phyloP scores from a whole-genome alignment of 2,329 filamentous ascomycete genomes.

The Furcasterigmium sp. region DNA sequence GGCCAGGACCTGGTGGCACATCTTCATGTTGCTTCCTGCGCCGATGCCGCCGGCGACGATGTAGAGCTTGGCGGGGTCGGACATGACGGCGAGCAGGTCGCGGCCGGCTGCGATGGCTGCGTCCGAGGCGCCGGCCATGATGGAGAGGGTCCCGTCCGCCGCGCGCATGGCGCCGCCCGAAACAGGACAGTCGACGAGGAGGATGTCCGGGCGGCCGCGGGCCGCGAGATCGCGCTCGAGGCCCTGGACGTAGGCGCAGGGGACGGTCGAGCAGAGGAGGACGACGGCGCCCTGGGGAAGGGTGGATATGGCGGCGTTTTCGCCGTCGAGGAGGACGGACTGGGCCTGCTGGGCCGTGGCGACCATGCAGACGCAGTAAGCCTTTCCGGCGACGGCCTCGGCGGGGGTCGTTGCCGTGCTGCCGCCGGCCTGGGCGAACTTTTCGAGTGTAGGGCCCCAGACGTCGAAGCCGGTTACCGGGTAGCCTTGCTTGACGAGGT shows the following conservation, averaged over 20 bases:
- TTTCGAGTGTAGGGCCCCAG: constrained; percentile 20
- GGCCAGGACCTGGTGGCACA: constrained; percentile 57
- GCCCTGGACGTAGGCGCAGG: constrained; percentile 19
- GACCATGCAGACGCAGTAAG: constrained; percentile 69
- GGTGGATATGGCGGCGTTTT: constrained; percentile 37
- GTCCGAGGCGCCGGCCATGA: constrained; percentile 61
- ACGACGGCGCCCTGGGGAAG: constrained; percentile 3
- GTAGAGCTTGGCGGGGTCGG: constrained; percentile 39
- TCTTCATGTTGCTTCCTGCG: constrained; percentile 55
- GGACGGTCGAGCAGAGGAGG: constrained; percentile 28
- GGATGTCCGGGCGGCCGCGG: constrained; percentile 13
- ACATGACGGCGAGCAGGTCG: constrained; percentile 23
- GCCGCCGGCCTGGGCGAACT: constrained; percentile 18
- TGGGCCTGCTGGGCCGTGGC: constrained; percentile 67
- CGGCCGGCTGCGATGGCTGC: constrained; percentile 16
- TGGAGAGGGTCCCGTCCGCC: constrained; percentile 60
- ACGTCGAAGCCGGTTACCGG: constrained; percentile 29
- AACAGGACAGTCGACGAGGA: constrained; percentile 43
- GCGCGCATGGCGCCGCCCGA: constrained; percentile 30
- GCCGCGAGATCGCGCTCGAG: constrained; percentile 7
- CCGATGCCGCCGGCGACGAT: constrained; percentile 56
- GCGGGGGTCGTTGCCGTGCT: constrained; percentile 17
- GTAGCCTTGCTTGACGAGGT: constrained; percentile 64
- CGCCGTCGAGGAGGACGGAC: constrained; percentile 55
- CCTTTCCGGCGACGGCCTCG: constrained; percentile 40